Evolutionary conservation across 2,329 filamentous ascomycete species (phyloP).

Genomic region (Emergomyces pasteurianus): DNA sequence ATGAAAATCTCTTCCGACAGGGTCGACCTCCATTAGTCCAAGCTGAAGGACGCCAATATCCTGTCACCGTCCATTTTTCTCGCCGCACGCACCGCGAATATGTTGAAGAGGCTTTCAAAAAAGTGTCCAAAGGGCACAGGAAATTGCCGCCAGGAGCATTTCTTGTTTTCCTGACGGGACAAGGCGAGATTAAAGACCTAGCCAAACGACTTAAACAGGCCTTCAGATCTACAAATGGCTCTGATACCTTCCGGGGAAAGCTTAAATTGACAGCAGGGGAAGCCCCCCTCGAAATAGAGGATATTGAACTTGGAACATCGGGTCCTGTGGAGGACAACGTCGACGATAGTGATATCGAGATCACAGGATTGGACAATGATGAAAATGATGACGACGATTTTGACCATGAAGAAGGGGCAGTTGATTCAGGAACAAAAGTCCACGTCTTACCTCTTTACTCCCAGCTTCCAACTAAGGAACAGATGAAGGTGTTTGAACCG

Average conservation of each 20-base stretch:
- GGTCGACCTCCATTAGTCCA: conserved; percentile 70
- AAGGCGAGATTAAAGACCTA: conserved; percentile 80
- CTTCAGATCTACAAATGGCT: conserved; percentile 44
- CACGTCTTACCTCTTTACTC: conserved; percentile 93
- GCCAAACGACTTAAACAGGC: conserved; percentile 63
- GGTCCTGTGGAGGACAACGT: conserved; percentile 42
- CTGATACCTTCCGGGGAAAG: conserved; percentile 46
- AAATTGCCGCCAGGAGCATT: conserved; percentile 87
- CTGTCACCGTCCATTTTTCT: conserved; percentile 81
- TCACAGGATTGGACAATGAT: conserved; percentile 45
- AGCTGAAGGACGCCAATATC: conserved; percentile 82
- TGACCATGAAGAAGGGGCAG: conserved; percentile 51
- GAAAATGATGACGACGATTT: conserved; percentile 53
- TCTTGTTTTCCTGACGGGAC: conserved; percentile 86
- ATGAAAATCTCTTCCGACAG: conserved; percentile 62
- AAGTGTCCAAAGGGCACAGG: conserved; percentile 74
- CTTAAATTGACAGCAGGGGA: conserved; percentile 67
- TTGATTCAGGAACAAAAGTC: conserved; percentile 53
- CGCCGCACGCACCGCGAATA: conserved; percentile 76
- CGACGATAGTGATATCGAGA: conserved; percentile 45
- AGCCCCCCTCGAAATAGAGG: conserved; percentile 69
- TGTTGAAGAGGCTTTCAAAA: conserved; percentile 77
- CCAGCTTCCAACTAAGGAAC: conserved; percentile 76
- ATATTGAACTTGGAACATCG: conserved; percentile 62
- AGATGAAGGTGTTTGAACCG: conserved; percentile 78